Evolutionary conservation across 805 yeast genomes (phyloP).

Genomic region (Candida multigemmis): DNA sequence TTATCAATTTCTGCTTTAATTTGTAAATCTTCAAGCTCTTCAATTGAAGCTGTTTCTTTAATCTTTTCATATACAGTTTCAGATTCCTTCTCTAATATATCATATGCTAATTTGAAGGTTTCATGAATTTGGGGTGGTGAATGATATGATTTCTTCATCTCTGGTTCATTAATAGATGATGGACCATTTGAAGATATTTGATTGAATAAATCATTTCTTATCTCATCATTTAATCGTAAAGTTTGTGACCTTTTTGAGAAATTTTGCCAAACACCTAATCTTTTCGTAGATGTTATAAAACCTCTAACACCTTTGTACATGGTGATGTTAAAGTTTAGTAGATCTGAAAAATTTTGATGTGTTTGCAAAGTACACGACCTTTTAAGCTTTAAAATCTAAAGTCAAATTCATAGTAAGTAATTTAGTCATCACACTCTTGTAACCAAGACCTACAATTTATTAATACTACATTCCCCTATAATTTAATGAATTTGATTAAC

Average conservation of each 20-base stretch:
- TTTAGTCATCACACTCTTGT: conserved; percentile 1
- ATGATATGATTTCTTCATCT: conserved; percentile 43
- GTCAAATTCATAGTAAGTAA: conserved; percentile 4
- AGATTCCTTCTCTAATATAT: conserved; percentile 44
- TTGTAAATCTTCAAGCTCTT: conserved; percentile 16
- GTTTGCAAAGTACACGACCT: neutral
- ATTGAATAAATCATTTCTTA: conserved; percentile 13
- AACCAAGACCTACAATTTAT: no score
- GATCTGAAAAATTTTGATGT: conserved; percentile 3
- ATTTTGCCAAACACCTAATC: conserved; percentile 21
- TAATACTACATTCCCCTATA: no score
- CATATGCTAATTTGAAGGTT: conserved; percentile 63
- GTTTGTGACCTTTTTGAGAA: conserved; percentile 18
- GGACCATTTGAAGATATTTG: conserved; percentile 37
- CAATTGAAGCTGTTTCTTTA: conserved; percentile 14
- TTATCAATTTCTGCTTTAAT: conserved; percentile 63
- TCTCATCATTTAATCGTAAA: conserved; percentile 13
- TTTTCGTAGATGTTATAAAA: conserved; percentile 1
- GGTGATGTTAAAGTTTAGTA: neutral
- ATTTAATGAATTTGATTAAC: no score
- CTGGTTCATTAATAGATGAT: conserved; percentile 34
- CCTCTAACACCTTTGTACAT: no score
- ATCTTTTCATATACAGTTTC: conserved; percentile 28
- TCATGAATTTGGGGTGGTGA: conserved; percentile 66
- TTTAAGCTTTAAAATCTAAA: neutral